These are phyloP conservation scores for Spergularia marina DNA, from an alignment of 148 eudicot genomes.

Conservation along the genomic window DNA sequence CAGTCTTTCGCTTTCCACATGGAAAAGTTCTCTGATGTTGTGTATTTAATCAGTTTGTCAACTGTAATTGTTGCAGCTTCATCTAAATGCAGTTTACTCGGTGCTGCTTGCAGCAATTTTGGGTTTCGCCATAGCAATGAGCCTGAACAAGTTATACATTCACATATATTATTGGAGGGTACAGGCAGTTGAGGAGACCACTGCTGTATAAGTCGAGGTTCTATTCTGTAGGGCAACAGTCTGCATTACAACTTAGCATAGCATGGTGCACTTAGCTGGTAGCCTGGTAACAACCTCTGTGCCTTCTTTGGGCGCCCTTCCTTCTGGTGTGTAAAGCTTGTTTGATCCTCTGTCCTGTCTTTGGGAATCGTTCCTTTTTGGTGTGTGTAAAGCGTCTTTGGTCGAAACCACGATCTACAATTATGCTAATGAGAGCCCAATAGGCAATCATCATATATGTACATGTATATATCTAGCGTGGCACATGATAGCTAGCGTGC, in stretches of 20 bases:
- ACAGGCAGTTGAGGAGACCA: constrained; percentile 34
- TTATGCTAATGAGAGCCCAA: neutral
- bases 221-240: neutral
- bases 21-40: neutral
- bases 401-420: neutral
- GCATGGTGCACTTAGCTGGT: neutral
- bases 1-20: neutral
- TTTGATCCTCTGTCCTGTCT: neutral
- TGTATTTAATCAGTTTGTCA: neutral
- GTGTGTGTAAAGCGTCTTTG: constrained; percentile 9
- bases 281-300: neutral
- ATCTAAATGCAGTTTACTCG: constrained; percentile 49
- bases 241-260: neutral
- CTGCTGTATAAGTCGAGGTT: neutral
- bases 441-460: neutral
- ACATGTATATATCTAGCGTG: neutral
- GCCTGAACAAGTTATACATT: constrained; percentile 58
- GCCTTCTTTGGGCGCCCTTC: neutral
- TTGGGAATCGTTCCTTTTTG: neutral
- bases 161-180: constrained; percentile 53
- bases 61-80: constrained; percentile 56
- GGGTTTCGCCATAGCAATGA: constrained; percentile 64
- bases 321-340: neutral
- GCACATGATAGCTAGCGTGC: too few relatives aligned
- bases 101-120: constrained; percentile 57